These are phyloP conservation scores for Lachancea fermentati DNA, from an alignment of 805 yeast genomes.

Conservation along the genomic window DNA sequence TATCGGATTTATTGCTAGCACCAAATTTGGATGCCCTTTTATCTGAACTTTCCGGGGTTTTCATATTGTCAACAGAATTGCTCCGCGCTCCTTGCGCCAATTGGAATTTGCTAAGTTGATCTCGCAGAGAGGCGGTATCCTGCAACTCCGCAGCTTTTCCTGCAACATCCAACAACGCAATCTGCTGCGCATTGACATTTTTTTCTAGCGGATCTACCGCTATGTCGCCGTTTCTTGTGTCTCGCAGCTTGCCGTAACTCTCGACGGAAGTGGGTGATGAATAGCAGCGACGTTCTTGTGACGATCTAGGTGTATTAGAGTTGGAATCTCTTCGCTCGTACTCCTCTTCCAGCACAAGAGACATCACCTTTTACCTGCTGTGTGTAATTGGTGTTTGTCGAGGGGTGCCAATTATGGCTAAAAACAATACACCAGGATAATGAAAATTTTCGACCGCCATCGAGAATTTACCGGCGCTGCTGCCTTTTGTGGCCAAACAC, in stretches of 20 bases:
- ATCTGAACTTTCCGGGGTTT: neutral
- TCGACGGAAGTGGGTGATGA: slow-evolving; percentile 11
- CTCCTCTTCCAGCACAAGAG: slow-evolving; percentile 6
- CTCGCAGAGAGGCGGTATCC: neutral
- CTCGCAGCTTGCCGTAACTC: slow-evolving; percentile 7
- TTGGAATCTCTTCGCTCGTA: slow-evolving; percentile 6
- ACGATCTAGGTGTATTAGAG: slow-evolving; percentile 9
- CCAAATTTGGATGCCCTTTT: too few relatives aligned
- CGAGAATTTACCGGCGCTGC: neutral
- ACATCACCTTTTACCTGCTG: slow-evolving; percentile 1
- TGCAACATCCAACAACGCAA: neutral
- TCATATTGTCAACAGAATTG: neutral
- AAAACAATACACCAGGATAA: neutral
- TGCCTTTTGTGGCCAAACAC: neutral
- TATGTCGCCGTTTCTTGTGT: neutral
- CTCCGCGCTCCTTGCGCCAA: neutral
- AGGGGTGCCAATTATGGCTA: neutral
- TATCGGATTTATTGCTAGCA: slow-evolving; percentile 8
- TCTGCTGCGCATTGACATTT: neutral
- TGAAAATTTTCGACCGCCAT: neutral
- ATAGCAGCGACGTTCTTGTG: slow-evolving; percentile 9
- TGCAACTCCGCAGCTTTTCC: neutral
- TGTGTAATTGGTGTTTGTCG: neutral
- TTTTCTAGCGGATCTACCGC: slow-evolving; percentile 8
- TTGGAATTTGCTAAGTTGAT: neutral